phyloP scores from a whole-genome alignment of 306 rosid species.

The Hippophae tibetana region DNA sequence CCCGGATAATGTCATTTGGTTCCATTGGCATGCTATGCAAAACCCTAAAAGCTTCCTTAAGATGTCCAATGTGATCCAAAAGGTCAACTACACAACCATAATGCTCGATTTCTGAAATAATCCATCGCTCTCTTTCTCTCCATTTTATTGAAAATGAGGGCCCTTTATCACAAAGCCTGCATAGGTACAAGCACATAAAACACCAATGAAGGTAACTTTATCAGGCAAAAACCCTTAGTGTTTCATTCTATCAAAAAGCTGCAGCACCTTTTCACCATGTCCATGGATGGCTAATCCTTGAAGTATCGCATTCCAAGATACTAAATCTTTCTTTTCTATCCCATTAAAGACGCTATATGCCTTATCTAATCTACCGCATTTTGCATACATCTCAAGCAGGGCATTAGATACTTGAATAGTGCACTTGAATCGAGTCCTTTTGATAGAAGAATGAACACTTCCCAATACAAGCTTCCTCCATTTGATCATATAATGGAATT shows the following conservation, averaged over 20 bases:
- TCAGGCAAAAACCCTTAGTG: slow-evolving; percentile 59
- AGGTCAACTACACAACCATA: slow-evolving; percentile 88
- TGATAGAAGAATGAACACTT: slow-evolving; percentile 44
- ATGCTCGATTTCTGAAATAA: slow-evolving; percentile 61
- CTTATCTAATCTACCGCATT: slow-evolving; percentile 54
- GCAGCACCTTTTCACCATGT: slow-evolving; percentile 55
- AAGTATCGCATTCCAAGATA: slow-evolving; percentile 79
- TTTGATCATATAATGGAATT: slow-evolving; percentile 36
- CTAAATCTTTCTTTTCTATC: slow-evolving; percentile 43
- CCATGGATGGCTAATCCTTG: slow-evolving; percentile 82
- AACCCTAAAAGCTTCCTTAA: slow-evolving; percentile 63
- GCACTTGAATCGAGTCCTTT: slow-evolving; percentile 42
- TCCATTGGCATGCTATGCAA: slow-evolving; percentile 63
- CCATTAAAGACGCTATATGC: slow-evolving; percentile 40
- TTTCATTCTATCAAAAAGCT: slow-evolving; percentile 57
- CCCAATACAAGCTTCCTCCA: slow-evolving; percentile 56
- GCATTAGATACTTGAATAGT: slow-evolving; percentile 60
- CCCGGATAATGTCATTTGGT: slow-evolving; percentile 58
- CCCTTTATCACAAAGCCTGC: slow-evolving; percentile 69
- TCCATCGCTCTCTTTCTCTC: slow-evolving; percentile 49
- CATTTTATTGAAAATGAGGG: slow-evolving; percentile 50
- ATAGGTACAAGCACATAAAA: slow-evolving; percentile 74
- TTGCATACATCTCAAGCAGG: slow-evolving; percentile 75
- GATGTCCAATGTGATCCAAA: slow-evolving; percentile 69
- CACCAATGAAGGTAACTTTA: slow-evolving; percentile 53